A percentile compares a stretch with the other conserved stretches of the same genome.
phyloP scores from a whole-genome alignment of 306 rosid genomes.

The Vachellia pachyceras region DNA sequence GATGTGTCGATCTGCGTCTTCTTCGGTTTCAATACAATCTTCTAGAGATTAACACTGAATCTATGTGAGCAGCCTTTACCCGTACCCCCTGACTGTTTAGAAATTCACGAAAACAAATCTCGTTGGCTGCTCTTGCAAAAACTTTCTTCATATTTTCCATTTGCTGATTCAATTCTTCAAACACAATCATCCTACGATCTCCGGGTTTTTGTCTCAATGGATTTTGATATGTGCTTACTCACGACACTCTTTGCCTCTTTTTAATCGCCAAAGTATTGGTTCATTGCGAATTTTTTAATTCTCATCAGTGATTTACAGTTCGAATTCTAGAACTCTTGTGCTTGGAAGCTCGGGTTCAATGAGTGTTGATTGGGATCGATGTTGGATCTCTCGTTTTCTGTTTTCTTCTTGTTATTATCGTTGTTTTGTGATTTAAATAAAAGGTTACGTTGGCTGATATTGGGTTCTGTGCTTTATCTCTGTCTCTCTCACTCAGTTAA shows the following conservation, averaged over 20 bases:
- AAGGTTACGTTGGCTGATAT: conserved; percentile 60
- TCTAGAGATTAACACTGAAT: conserved; percentile 43
- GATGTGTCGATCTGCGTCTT: conserved; percentile 46
- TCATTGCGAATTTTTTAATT: conserved; percentile 9
- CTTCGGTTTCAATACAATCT: conserved; percentile 50
- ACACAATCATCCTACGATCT: conserved; percentile 21
- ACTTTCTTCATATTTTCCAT: neutral
- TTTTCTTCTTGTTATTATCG: conserved; percentile 46
- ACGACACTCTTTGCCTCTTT: conserved; percentile 18
- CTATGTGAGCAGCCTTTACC: conserved; percentile 47
- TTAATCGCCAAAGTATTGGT: no score
- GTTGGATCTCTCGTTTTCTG: conserved; percentile 74
- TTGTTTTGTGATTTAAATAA: conserved; percentile 44
- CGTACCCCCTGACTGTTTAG: neutral
- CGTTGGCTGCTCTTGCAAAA: neutral
- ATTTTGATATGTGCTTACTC: conserved; percentile 31
- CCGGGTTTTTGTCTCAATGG: conserved; percentile 23
- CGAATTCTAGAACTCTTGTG: conserved; percentile 41
- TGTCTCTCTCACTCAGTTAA: conserved; percentile 25
- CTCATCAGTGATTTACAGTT: conserved; percentile 33
- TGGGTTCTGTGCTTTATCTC: conserved; percentile 48
- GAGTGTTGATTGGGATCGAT: conserved; percentile 85
- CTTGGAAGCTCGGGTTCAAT: conserved; percentile 65
- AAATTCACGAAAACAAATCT: neutral
- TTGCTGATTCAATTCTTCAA: conserved; percentile 36